phyloP scores from a whole-genome alignment of 2,329 filamentous ascomycete genomes.

The Fragosphaeria purpurea region DNA sequence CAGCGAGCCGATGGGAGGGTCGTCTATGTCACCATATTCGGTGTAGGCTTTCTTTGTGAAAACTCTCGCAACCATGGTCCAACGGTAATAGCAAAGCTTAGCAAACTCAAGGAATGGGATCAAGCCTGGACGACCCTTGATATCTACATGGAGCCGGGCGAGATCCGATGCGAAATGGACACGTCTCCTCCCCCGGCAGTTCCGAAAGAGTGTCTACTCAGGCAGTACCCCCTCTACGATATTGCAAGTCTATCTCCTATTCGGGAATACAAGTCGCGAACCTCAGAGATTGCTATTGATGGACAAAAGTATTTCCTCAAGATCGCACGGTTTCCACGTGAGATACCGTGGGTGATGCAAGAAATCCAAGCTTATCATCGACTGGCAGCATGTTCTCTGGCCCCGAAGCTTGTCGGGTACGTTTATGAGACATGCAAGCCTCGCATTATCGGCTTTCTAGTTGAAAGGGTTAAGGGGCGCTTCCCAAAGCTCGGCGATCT shows the following conservation, averaged over 20 bases:
- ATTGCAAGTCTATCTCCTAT: not conserved
- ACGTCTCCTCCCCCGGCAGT: not conserved
- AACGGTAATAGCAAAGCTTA: not conserved
- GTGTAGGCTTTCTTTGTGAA: not conserved
- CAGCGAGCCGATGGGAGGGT: not conserved
- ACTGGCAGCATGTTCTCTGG: not conserved
- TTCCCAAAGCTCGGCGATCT: not conserved
- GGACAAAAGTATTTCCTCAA: constrained; percentile 1
- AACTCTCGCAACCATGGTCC: not conserved
- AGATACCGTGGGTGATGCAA: not conserved
- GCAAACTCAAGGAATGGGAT: not conserved
- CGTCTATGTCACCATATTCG: not conserved
- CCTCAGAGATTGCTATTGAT: not conserved
- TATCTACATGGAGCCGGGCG: not conserved
- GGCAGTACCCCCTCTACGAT: not conserved
- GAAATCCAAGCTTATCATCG: constrained; percentile 1
- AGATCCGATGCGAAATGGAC: not conserved
- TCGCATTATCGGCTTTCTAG: not conserved
- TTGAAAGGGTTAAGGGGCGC: not conserved
- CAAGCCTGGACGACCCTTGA: not conserved
- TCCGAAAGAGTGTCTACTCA: not conserved
- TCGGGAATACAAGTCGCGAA: not conserved
- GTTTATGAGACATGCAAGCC: not conserved
- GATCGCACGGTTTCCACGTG: not conserved
- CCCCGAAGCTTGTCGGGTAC: not conserved